Base-by-base conservation (phyloP, 2,329 filamentous ascomycete genomes). In the Orbilia brochopaga region DNA sequence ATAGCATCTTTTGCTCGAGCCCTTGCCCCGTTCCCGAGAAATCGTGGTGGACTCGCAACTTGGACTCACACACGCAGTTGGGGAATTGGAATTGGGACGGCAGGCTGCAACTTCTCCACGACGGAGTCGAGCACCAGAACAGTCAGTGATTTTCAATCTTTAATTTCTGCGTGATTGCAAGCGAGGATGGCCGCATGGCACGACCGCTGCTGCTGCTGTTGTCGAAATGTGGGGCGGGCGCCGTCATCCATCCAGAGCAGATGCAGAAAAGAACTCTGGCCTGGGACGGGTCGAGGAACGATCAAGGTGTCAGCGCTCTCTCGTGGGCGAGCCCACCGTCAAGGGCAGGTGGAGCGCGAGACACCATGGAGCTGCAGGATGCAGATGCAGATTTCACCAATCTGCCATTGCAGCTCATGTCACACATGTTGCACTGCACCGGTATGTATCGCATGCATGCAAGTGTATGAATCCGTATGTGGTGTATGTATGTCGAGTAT, bases 61-160 rank as follows among this genome's bases (percentile, higher is more conserved):
- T 32, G 27, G n/a, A n/a, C n/a, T n/a, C n/a, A n/a, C n/a, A n/a
- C n/a, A n/a, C n/a, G n/a, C n/a, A 37, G 32, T 6, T 37, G 6
- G 32, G 13, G 37, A 42, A 17, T 17, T 42, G 37, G 37, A 42
- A 42, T 13, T 42, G 11, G 37, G 37, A 48, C 15, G 44, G n/a
- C n/a, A 23, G 7, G 17, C 44, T 19, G 15, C 19, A 15, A 21
- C 40, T 10, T 23, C 46, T 57, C 40, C 44, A 52, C 58, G 44
- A 63, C 46, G 30, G 64, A 53, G 17, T 46, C 42, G 50, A n/a
- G 23, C 27, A 42, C 64, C 4, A 53, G 57, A 62, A 51, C 1
- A 62, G 64, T 32, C 42, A 69, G 64, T 51, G 66, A 70, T 70
- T 70, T 55, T 70, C 66, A 35, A 27, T 27, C 1, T 52, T 54